These are phyloP conservation scores for Boletus subparvulus DNA, from an alignment of 768 basidiomycete genomes.

Conservation along the genomic window DNA sequence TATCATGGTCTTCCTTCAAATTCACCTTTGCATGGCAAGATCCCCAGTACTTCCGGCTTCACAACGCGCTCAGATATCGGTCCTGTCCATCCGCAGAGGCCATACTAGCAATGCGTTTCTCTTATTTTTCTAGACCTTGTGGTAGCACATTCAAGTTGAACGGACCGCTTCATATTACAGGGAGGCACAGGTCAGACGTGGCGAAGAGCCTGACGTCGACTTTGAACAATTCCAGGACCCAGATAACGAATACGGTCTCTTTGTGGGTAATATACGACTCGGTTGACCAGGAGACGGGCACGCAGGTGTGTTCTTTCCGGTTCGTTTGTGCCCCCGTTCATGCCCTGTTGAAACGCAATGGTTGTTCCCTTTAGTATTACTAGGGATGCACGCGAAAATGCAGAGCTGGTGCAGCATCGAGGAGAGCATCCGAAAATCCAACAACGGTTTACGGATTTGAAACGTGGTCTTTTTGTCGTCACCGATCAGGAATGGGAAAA, in stretches of 20 bases:
- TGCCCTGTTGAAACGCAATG: not conserved
- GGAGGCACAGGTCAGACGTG: conserved; percentile 81
- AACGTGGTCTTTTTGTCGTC: conserved; percentile 81
- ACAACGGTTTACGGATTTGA: conserved; percentile 93
- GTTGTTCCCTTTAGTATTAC: not conserved
- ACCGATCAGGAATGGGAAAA: conserved; percentile 93
- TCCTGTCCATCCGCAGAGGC: conserved; percentile 90
- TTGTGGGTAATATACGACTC: conserved; percentile 91
- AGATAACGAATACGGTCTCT: conserved; percentile 94
- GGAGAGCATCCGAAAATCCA: conserved; percentile 93
- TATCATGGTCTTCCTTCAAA: too few relatives aligned
- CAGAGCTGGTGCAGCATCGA: conserved; percentile 72
- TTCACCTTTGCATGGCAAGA: conserved; percentile 11
- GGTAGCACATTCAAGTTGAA: not conserved
- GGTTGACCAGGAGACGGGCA: conserved; percentile 76
- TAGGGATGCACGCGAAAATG: conserved; percentile 76
- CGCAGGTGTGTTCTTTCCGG: conserved; percentile 65
- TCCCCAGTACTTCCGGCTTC: conserved; percentile 85
- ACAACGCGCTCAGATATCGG: conserved; percentile 99
- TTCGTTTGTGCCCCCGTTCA: conserved; percentile 33
- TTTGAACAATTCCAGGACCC: conserved; percentile 95
- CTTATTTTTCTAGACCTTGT: not conserved
- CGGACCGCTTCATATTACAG: conserved; percentile 37
- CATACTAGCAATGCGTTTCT: conserved; percentile 69
- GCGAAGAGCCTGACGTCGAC: conserved; percentile 86